Percentiles rank a stretch among this genome's conserved stretches.
These are phyloP conservation scores for Ambispora gerdemannii DNA, from an alignment of 192 early-diverging fungal genomes.

Conservation along the genomic window DNA sequence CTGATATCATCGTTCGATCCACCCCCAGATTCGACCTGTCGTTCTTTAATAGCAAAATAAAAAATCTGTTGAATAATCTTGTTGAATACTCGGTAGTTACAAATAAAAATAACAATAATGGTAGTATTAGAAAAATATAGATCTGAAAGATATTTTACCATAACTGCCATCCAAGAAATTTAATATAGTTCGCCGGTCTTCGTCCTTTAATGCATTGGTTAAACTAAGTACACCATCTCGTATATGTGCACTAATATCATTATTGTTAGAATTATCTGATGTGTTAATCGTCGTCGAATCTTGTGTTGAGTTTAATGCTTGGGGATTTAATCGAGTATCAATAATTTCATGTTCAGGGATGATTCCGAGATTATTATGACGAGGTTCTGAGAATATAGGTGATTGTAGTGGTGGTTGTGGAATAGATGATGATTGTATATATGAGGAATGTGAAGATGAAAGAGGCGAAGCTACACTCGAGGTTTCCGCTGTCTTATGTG, in stretches of 20 bases:
- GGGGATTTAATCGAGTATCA: not conserved
- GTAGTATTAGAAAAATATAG: not conserved
- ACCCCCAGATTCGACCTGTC: not conserved
- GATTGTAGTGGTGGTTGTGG: not conserved
- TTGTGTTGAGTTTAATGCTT: not conserved
- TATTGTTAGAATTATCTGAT: not conserved
- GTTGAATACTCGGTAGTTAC: not conserved
- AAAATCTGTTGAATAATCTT: not conserved
- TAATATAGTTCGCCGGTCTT: not conserved
- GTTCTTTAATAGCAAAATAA: too few relatives aligned
- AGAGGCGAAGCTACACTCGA: not conserved
- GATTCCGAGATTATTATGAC: too few relatives aligned
- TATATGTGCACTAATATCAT: not conserved
- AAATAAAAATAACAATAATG: not conserved
- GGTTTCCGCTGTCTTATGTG: not conserved
- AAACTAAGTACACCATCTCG: not conserved
- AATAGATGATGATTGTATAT: not conserved
- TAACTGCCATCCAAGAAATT: not conserved
- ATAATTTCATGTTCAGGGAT: not conserved
- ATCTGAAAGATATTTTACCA: not conserved
- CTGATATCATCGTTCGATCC: not conserved
- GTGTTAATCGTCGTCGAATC: not conserved
- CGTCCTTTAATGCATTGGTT: not conserved
- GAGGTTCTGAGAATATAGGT: not conserved
- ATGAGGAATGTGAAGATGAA: not conserved